Conservation (phyloP, 2,329 filamentous ascomycete genomes). For the Colletotrichum echinochloae region DNA sequence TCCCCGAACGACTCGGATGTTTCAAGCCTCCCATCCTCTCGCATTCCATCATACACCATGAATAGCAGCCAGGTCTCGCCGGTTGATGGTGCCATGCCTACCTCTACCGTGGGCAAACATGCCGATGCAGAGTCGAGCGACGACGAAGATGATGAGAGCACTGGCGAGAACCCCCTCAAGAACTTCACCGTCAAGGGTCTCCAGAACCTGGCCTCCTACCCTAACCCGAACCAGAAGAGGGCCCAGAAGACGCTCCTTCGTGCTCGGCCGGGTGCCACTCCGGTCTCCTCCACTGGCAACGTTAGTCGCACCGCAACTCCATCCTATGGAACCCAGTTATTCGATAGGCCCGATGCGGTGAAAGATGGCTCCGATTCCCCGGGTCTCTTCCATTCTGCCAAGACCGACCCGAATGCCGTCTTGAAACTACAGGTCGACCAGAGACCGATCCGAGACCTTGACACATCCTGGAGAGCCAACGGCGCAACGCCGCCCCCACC, state of each 20-base stretch:
- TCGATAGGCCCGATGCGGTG: constrained; percentile 5
- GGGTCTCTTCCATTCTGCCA: constrained; percentile 14
- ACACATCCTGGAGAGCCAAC: constrained; percentile 22
- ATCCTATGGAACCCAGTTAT: constrained; percentile 6
- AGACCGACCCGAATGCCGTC: constrained; percentile 10
- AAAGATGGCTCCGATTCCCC: constrained; percentile 25
- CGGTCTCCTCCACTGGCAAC: constrained; percentile 37
- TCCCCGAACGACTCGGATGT: constrained; percentile 14
- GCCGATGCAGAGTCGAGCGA: constrained; percentile 45
- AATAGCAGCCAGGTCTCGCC: constrained; percentile 42
- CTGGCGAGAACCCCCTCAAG: constrained; percentile 49
- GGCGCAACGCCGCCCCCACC: constrained; percentile 32
- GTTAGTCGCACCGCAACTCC: constrained; percentile 40
- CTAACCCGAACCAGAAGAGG: constrained; percentile 65
- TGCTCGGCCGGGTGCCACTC: constrained; percentile 41
- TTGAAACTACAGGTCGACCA: constrained; percentile 11
- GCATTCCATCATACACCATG: constrained; percentile 47
- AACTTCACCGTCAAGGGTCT: constrained; percentile 61
- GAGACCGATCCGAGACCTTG: constrained; percentile 12
- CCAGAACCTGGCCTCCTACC: constrained; percentile 66
- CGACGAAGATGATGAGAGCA: constrained; percentile 46
- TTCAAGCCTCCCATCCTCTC: constrained; percentile 43
- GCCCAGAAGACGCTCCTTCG: constrained; percentile 61
- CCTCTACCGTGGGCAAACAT: constrained; percentile 40
- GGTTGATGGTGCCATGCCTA: constrained; percentile 43